phyloP scores from a whole-genome alignment of 2,329 filamentous ascomycete species.

The Curvularia sp. region DNA sequence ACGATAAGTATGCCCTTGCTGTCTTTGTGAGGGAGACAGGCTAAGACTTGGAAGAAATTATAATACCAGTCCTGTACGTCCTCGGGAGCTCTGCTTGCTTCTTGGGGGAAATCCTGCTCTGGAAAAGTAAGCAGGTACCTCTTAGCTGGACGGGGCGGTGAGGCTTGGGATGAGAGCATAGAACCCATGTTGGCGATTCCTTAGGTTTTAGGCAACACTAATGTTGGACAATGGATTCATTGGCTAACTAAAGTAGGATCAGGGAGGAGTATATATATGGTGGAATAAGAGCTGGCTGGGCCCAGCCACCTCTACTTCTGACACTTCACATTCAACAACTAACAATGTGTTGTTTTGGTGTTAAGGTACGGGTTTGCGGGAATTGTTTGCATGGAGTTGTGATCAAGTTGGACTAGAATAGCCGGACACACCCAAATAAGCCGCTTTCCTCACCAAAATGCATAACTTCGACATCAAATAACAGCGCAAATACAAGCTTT shows the following conservation, averaged over 20 bases:
- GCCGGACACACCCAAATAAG: too few species aligned
- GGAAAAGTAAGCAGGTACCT: not conserved
- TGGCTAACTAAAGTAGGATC: too few species aligned
- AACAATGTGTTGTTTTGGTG: too few species aligned
- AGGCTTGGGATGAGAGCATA: not conserved
- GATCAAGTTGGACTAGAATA: not conserved
- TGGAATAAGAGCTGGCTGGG: too few species aligned
- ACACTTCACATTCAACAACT: too few species aligned
- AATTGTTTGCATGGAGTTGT: not conserved
- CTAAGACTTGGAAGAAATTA: not conserved
- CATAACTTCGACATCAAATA: too few species aligned
- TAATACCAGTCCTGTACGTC: not conserved
- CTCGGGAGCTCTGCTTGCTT: not conserved
- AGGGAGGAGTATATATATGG: too few species aligned
- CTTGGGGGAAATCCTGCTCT: not conserved
- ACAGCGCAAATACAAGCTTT: too few species aligned
- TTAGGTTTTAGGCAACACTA: not conserved
- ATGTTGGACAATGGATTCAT: too few species aligned
- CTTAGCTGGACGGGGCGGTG: not conserved
- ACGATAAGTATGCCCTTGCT: not conserved
- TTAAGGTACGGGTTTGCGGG: too few species aligned
- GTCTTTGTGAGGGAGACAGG: not conserved
- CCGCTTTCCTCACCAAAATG: too few species aligned
- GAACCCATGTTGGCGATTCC: not conserved
- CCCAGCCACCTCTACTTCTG: too few species aligned